These are phyloP conservation scores for Acorus gramineus DNA, from an alignment of 106 monocot species.

Conservation along the genomic window DNA sequence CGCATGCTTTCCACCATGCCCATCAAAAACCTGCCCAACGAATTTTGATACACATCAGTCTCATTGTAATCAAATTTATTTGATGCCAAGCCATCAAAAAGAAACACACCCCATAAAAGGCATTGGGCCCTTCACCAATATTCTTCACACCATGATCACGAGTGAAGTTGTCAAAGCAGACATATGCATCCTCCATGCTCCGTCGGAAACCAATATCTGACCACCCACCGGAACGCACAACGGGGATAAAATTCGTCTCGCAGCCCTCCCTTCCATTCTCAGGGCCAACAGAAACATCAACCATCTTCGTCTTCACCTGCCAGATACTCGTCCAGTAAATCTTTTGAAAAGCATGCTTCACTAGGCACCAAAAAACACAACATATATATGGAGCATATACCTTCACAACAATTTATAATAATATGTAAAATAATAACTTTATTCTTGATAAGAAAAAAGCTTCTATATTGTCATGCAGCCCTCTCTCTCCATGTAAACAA, in stretches of 20 bases:
- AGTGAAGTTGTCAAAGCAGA: slow-evolving; percentile 65
- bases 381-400: too few species aligned
- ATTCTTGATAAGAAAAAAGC: too few species aligned
- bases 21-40: slow-evolving; percentile 70
- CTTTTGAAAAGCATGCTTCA: too few species aligned
- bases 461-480: too few species aligned
- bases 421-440: too few species aligned
- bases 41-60: not conserved
- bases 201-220: slow-evolving; percentile 63
- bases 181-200: slow-evolving; percentile 73
- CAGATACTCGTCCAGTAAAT: not conserved
- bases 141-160: slow-evolving; percentile 34
- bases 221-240: slow-evolving; percentile 77
- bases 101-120: slow-evolving; percentile 75
- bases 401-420: too few species aligned
- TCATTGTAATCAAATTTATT: not conserved
- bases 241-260: slow-evolving; percentile 39
- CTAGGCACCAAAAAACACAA: too few species aligned
- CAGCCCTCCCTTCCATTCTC: slow-evolving; percentile 19
- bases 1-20: slow-evolving; percentile 91
- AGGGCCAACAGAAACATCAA: slow-evolving; percentile 24
- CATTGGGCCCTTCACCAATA: slow-evolving; percentile 42
- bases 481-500: too few species aligned
- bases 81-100: not conserved
- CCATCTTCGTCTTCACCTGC: slow-evolving; percentile 33